Conservation (phyloP, 495 filamentous ascomycete species). For the Acidomyces sp. region DNA sequence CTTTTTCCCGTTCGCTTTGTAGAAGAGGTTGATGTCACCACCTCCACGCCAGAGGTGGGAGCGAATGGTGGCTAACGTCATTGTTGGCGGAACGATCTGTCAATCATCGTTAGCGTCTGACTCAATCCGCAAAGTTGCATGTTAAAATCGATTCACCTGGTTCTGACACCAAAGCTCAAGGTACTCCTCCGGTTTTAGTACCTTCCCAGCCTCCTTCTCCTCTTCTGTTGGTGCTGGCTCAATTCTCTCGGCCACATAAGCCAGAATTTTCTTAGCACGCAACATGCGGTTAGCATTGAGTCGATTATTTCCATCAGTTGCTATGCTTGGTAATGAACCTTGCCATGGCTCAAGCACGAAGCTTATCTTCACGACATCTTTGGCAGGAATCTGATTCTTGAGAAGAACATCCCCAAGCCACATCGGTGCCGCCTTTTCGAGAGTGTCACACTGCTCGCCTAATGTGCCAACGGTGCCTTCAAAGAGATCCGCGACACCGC, state of each 20-base stretch:
- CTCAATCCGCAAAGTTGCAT: neutral
- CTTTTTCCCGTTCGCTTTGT: constrained; percentile 64
- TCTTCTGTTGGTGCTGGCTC: constrained; percentile 41
- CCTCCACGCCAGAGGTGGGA: constrained; percentile 85
- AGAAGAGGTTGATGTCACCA: constrained; percentile 77
- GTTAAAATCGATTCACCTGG: constrained; percentile 45
- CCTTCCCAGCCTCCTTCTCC: constrained; percentile 39
- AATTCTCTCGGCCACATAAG: constrained; percentile 83
- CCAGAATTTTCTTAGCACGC: constrained; percentile 84
- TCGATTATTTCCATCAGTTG: constrained; percentile 53
- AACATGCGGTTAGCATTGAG: constrained; percentile 97
- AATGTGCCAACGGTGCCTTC: constrained; percentile 69
- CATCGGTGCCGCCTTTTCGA: constrained; percentile 73
- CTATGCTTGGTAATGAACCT: constrained; percentile 9
- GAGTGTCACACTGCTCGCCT: constrained; percentile 62
- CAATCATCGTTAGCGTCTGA: constrained; percentile 21
- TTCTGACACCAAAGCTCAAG: constrained; percentile 88
- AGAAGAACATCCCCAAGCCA: constrained; percentile 91
- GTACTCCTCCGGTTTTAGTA: constrained; percentile 76
- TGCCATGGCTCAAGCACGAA: constrained; percentile 66
- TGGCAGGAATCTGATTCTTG: constrained; percentile 66
- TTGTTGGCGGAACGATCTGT: constrained; percentile 51
- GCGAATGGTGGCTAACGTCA: constrained; percentile 83
- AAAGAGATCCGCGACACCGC: constrained; percentile 84
- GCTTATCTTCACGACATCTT: constrained; percentile 87